phyloP scores from a whole-genome alignment of 176 grass and related monocot genomes.

The Calamus simplicifolius region DNA sequence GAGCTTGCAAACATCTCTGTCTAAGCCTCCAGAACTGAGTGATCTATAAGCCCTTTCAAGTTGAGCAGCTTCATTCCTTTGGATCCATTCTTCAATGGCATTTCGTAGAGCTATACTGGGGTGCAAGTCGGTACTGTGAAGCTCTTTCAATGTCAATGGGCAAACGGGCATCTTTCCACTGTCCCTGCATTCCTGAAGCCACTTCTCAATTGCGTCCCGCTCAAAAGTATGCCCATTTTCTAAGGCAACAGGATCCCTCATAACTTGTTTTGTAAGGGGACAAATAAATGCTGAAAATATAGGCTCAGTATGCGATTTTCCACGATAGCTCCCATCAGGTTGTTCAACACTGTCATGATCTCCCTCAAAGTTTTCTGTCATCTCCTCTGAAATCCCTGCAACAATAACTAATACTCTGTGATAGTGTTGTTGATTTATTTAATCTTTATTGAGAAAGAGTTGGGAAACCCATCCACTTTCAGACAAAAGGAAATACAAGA shows the following conservation, averaged over 20 bases:
- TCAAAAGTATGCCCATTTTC: constrained; percentile 89
- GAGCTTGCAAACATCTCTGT: constrained; percentile 29
- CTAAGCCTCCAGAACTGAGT: constrained; percentile 17
- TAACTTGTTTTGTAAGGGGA: constrained; percentile 65
- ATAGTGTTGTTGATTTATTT: too few species aligned
- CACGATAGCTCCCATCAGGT: constrained; percentile 28
- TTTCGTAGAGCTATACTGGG: constrained; percentile 63
- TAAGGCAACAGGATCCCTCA: constrained; percentile 68
- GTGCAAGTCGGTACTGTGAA: constrained; percentile 40
- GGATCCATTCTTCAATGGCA: constrained; percentile 73
- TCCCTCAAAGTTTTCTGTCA: constrained; percentile 8
- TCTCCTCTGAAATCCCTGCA: background rate
- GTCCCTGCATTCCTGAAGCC: constrained; percentile 79
- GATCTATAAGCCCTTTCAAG: constrained; percentile 39
- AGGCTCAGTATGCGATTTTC: background rate
- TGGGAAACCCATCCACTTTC: too few species aligned
- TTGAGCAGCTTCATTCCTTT: constrained; percentile 55
- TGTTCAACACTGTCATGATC: constrained; percentile 34
- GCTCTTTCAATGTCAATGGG: constrained; percentile 58
- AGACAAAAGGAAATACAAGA: too few species aligned
- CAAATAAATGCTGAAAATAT: constrained; percentile 85
- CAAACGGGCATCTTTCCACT: constrained; percentile 51
- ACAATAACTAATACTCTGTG: too few species aligned
- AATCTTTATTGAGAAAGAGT: too few species aligned
- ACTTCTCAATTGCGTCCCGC: constrained; percentile 76